phyloP scores from a whole-genome alignment of 2,329 filamentous ascomycete genomes.

The Penicillium occitanis region DNA sequence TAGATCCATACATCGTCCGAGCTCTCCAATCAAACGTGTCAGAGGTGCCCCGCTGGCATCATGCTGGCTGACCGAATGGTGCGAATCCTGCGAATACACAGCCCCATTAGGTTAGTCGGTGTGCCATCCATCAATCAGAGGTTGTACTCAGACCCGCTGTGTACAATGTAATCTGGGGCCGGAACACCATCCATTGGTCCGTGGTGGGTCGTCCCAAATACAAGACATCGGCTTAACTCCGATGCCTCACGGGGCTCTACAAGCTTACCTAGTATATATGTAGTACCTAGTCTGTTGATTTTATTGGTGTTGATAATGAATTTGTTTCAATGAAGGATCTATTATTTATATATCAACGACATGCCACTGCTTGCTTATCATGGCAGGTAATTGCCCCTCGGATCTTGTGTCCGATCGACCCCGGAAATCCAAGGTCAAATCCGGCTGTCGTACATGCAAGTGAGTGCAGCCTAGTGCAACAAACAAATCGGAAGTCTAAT shows the following conservation, averaged over 20 bases:
- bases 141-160: background rate
- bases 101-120: background rate
- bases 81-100: background rate
- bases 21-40: background rate
- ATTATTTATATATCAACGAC: background rate
- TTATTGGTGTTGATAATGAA: background rate
- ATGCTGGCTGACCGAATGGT: background rate
- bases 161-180: background rate
- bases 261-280: background rate
- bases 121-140: background rate
- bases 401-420: background rate
- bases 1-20: background rate
- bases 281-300: background rate
- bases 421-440: conserved; percentile 14
- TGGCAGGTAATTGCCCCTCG: background rate
- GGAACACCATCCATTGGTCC: background rate
- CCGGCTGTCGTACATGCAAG: conserved; percentile 18
- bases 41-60: background rate
- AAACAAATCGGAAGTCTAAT: background rate
- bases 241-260: background rate
- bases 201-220: background rate
- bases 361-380: background rate
- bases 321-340: background rate
- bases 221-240: background rate
- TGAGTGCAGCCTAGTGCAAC: background rate